Evolutionary conservation across 208 protist genomes (phyloP), one percentile per base, ranked within the genome.

Genomic region (Trypanosomatidae sp.): DNA sequence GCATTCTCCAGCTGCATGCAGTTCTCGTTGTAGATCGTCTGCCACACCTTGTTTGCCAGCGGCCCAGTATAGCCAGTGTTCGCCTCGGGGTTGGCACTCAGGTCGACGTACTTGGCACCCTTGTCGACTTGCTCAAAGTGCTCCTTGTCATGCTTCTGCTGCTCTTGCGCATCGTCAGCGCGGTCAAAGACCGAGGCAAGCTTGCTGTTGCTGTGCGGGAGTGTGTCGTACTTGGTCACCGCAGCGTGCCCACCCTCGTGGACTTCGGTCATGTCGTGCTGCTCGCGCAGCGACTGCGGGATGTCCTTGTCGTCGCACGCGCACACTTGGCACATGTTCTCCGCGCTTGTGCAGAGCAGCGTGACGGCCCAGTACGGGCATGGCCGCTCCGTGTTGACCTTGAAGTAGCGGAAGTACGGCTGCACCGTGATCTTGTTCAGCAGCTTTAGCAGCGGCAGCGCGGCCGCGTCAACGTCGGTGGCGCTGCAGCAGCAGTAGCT

Each of bases 331-430:
- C 86, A 94, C 22, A 56, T 63, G 52, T 85, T 88, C 44, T 87
- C 68, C 5, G 68, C 63, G 20, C 57, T 65, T 23, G 62, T 87
- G 62, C 86, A 94, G 20, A 90, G 48, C 35, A 88, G 49, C 20
- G 53, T 66, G 6, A 88, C 82, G 5, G 69, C 86, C 86, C 86
- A 94, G 42, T 83, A 94, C 8, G 79, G 82, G 49, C 86, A 94
- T 1, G 43, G 47, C 38, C 79, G 84, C 18, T 88, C 75, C 13
- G 62, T 71, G 58, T 87, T 88, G 3, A 88, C 71, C 49, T 90
- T 92, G 62, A 78, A 94, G 52, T 84, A 94, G 32, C 82, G 78
- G 60, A 92, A 94, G 68, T 77, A 94, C 1, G 77, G 62, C 7
- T 67, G 55, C 3, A 39, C 54, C 1, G 79, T 87, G 30, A 94